A percentile compares a stretch with the other conserved stretches of the same genome.
Conservation (phyloP, 2,329 filamentous ascomycete species). For the Ilyonectria mors-panacis region DNA sequence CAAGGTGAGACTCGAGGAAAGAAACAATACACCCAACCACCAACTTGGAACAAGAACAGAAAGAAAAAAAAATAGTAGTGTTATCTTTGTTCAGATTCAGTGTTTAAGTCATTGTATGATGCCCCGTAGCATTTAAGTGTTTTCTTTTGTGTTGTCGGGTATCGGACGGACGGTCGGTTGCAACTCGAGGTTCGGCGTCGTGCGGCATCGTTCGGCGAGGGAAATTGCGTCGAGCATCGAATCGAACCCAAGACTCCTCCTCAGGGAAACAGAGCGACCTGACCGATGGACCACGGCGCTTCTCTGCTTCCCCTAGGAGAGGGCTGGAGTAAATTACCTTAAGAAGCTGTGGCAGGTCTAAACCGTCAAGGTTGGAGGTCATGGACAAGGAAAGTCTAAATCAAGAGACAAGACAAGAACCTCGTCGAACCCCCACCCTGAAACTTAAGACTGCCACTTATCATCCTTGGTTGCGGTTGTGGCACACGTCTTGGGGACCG, state of each 20-base stretch:
- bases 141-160: background rate
- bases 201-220: background rate
- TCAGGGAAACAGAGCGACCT: conserved; percentile 2
- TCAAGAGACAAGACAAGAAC: background rate
- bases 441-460: conserved; percentile 46
- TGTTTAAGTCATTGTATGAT: background rate
- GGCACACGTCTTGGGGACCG: conserved; percentile 51
- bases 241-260: background rate
- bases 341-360: background rate
- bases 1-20: background rate
- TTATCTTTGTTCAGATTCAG: background rate
- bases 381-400: background rate
- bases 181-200: background rate
- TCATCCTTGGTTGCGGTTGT: conserved; percentile 48
- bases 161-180: background rate
- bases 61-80: background rate
- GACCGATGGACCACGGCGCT: conserved; percentile 3
- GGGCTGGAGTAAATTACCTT: background rate
- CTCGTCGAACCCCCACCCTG: background rate
- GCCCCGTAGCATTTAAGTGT: background rate
- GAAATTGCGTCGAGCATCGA: background rate
- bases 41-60: background rate
- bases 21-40: background rate
- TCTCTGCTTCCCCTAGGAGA: background rate
- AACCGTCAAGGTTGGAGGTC: background rate